These are phyloP conservation scores for Angomonas ambiguus DNA, from an alignment of 208 protist species.

Conservation along the genomic window DNA sequence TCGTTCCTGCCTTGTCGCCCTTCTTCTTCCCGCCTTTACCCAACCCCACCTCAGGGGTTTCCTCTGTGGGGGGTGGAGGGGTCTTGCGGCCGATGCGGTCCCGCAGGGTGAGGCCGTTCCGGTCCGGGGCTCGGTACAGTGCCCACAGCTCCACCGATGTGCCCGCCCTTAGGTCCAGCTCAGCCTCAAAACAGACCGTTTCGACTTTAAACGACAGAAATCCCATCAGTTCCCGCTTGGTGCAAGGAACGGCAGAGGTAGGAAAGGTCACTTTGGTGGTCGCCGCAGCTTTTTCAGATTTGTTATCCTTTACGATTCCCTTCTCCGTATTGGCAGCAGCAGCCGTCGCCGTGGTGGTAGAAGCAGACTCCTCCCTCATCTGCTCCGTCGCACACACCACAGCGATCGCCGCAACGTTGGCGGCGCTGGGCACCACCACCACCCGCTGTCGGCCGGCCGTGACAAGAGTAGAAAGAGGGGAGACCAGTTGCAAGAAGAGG, in stretches of 20 bases:
- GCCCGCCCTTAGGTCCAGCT: conserved; percentile 32
- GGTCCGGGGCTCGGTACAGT: conserved; percentile 72
- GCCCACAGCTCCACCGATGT: conserved; percentile 70
- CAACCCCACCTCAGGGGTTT: background rate
- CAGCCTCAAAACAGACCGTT: conserved; percentile 40
- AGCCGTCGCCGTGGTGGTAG: background rate
- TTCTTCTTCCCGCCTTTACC: conserved; percentile 21
- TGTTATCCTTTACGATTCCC: background rate
- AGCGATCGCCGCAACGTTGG: conserved; percentile 69
- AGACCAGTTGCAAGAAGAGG: conserved; percentile 62
- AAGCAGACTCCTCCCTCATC: background rate
- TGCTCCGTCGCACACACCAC: conserved; percentile 27
- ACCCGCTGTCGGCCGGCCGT: conserved; percentile 38
- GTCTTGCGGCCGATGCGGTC: conserved; percentile 20
- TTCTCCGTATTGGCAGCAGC: background rate
- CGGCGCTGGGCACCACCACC: conserved; percentile 76
- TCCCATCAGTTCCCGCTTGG: conserved; percentile 27
- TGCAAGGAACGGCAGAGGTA: background rate
- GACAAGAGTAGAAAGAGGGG: conserved; percentile 47
- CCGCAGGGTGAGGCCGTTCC: conserved; percentile 54
- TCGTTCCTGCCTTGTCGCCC: background rate
- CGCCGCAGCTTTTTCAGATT: background rate
- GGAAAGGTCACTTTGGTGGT: background rate
- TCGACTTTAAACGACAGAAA: conserved; percentile 53
- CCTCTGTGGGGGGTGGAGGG: background rate